These are phyloP conservation scores for Lagerstroemia speciosa DNA, from an alignment of 345 rosid genomes.

Conservation along the genomic window DNA sequence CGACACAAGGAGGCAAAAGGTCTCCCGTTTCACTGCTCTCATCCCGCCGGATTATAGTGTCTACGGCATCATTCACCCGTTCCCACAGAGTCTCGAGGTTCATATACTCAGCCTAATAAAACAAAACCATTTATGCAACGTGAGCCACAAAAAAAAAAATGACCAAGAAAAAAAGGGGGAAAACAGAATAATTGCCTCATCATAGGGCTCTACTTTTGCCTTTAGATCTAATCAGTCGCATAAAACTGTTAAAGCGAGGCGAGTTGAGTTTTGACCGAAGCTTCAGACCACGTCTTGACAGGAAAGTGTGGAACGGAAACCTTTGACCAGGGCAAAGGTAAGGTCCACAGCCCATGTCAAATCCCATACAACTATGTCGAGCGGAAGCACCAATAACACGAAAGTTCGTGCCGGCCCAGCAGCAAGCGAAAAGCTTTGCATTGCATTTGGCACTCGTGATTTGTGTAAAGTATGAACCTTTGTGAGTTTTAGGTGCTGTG, in stretches of 20 bases:
- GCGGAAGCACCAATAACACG: neutral
- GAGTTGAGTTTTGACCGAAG: neutral
- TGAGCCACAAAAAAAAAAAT: conserved; percentile 5
- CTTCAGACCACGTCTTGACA: neutral
- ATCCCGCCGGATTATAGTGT: conserved; percentile 85
- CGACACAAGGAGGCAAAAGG: conserved; percentile 95
- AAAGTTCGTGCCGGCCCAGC: too few species aligned
- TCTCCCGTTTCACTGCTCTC: conserved; percentile 73
- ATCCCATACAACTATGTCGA: neutral
- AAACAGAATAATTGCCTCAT: conserved; percentile 4
- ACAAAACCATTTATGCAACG: conserved; percentile 5
- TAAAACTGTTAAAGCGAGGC: conserved; percentile 1
- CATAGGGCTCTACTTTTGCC: neutral
- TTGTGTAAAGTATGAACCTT: neutral
- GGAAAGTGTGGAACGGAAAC: neutral
- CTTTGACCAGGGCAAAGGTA: neutral
- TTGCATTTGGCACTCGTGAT: too few species aligned
- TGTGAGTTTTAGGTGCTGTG: neutral
- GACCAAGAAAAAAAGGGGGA: conserved; percentile 5
- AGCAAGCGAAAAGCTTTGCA: too few species aligned
- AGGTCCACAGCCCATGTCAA: neutral
- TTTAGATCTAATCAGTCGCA: conserved; percentile 10
- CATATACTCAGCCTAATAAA: conserved; percentile 64
- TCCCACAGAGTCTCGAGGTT: conserved; percentile 77
- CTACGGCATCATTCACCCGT: conserved; percentile 81